These are phyloP conservation scores for Beauveria medogensis DNA, from an alignment of 2,329 filamentous ascomycete genomes.

Conservation along the genomic window DNA sequence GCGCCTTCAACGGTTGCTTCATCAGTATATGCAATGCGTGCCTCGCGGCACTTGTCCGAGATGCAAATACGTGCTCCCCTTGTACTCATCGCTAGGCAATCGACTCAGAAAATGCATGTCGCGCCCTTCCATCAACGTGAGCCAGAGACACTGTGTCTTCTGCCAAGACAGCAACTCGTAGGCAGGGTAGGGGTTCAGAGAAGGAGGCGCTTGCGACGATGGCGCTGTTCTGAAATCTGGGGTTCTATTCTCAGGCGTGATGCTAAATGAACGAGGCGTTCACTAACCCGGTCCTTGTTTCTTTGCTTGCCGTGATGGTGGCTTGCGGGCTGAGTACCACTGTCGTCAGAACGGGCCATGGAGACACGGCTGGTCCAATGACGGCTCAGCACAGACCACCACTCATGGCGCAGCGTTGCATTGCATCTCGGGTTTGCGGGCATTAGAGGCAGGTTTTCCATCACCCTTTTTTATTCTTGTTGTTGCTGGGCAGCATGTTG, in stretches of 20 bases:
- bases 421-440: not conserved
- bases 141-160: not conserved
- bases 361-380: no score
- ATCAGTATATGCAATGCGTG: not conserved
- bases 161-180: not conserved
- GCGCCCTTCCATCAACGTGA: not conserved
- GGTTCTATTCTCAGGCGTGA: no score
- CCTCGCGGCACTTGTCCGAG: not conserved
- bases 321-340: not conserved
- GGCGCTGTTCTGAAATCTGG: no score
- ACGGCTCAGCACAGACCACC: no score
- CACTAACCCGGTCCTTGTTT: not conserved
- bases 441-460: not conserved
- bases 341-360: not conserved
- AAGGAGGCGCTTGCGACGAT: not conserved
- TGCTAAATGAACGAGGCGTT: no score
- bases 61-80: not conserved
- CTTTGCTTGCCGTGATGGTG: not conserved
- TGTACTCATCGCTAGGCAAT: not conserved
- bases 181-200: not conserved
- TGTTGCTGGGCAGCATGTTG: not conserved
- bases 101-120: not conserved
- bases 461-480: not conserved
- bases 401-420: not conserved
- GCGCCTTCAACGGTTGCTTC: not conserved